Percentiles rank a stretch among this genome's conserved stretches.
These are phyloP conservation scores for Casuarina equisetifolia DNA, from an alignment of 306 rosid species.

Conservation along the genomic window DNA sequence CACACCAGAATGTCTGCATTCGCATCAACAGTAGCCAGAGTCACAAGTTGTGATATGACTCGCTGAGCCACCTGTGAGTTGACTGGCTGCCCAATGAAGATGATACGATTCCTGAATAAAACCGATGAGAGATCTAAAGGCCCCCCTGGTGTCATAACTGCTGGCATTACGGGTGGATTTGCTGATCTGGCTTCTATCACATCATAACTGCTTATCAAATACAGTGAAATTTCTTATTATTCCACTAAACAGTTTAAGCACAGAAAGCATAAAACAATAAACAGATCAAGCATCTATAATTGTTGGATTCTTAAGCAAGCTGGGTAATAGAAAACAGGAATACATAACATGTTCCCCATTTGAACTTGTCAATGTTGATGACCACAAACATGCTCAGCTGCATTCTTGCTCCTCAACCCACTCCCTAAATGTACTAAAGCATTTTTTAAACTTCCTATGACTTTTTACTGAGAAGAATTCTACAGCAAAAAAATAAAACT, in stretches of 20 bases:
- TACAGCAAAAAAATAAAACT: no score
- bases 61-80: conserved; percentile 84
- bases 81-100: conserved; percentile 91
- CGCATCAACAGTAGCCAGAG: conserved; percentile 81
- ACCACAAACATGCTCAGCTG: conserved; percentile 8
- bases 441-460: not conserved
- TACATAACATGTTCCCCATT: not conserved
- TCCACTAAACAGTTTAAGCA: conserved; percentile 2
- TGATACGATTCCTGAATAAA: conserved; percentile 84
- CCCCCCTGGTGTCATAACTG: conserved; percentile 91
- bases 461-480: no score
- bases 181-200: conserved; percentile 67
- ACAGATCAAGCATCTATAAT: not conserved
- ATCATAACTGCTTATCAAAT: conserved; percentile 50
- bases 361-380: not conserved
- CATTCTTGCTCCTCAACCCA: not conserved
- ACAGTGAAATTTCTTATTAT: conserved; percentile 25
- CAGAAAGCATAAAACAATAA: conserved; percentile 3
- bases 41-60: conserved; percentile 94
- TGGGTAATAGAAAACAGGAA: conserved; percentile 2
- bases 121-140: conserved; percentile 84
- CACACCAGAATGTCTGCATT: conserved; percentile 84
- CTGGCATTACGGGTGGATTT: conserved; percentile 88
- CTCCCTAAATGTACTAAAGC: not conserved
- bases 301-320: conserved; percentile 5